Percentiles rank a stretch among this genome's conserved stretches.
Conservation (phyloP, 305 asterid species). For the Fraxinus velutina region DNA sequence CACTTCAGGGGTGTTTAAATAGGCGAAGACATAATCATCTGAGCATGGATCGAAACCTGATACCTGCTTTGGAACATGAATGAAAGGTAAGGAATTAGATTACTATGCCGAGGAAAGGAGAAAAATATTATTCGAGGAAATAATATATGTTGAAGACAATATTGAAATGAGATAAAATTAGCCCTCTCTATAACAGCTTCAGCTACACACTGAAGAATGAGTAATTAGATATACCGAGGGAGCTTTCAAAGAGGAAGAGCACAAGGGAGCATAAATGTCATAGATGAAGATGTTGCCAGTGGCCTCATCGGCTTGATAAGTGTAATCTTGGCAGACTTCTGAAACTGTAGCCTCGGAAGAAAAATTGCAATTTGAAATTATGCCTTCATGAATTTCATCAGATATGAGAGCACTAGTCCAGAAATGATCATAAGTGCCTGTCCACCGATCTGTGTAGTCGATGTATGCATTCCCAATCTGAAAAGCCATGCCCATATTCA, state of each 20-base stretch:
- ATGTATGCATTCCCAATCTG: constrained; percentile 46
- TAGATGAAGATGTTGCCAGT: constrained; percentile 23
- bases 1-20: constrained; percentile 25
- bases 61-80: background rate
- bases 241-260: constrained; percentile 7
- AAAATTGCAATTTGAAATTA: constrained; percentile 30
- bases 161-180: background rate
- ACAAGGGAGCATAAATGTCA: constrained; percentile 36
- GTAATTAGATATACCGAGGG: constrained; percentile 15
- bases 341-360: constrained; percentile 10
- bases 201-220: background rate
- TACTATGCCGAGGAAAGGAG: constrained; percentile 6
- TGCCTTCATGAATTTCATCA: constrained; percentile 32
- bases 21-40: constrained; percentile 15
- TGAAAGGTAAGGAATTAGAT: background rate
- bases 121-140: background rate
- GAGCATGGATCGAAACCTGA: constrained; percentile 28
- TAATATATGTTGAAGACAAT: background rate
- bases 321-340: constrained; percentile 17
- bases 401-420: constrained; percentile 46
- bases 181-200: background rate
- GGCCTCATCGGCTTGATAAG: constrained; percentile 5
- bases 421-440: constrained; percentile 29
- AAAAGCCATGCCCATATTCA: background rate
- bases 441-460: constrained; percentile 21